Evolutionary conservation across 2,329 filamentous ascomycete genomes (phyloP), one percentile per base, ranked within the genome.

Genomic region (Xylaria sp.): DNA sequence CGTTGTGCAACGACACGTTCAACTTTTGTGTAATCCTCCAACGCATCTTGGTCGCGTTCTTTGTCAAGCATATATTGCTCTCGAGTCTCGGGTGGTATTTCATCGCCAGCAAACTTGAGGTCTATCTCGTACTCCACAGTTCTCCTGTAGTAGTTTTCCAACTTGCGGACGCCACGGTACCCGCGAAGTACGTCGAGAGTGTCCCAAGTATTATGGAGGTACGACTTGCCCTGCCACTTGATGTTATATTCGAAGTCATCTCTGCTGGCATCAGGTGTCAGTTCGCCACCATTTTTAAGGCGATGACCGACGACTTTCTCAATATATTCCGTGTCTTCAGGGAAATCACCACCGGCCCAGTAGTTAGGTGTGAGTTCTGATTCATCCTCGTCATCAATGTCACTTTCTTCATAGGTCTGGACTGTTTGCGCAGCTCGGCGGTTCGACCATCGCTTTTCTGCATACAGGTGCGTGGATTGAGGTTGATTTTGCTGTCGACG

Each of bases 131-230:
- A 89, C 73, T 91, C 88, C 61, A 98, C 90, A 50, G 92, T 85
- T 79, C 94, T 97, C 75, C 91, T 90, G 81, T 93, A 94, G 83
- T 98, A 99, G 79, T 99, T 99, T 78, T 98, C 96, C 8, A 99
- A 87, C 68, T 94, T 94, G 58, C 94, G 92, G 73, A 91, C 91
- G 70, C 96, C 95, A 71, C 93, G 93, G 78, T 91, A 92, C n/a
- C 90, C 88, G 28, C 89, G 86, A 34, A 98, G 88, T 23, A 85
- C 88, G 65, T 93, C 90, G 68, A 91, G 91, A 0, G 90, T 91
- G 81, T 98, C 94, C 95, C 96, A 99, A 0, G 94, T 97, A 66
- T 97, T 93, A 83, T 99, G 96, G 75, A 97, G 91, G 79, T 99
- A 94, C 12, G 96, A 97, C 81, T 94, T 93, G 74, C 91, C 93